A percentile compares a stretch with the other conserved stretches of the same genome.
Conservation (phyloP, 2,329 filamentous ascomycete species). For the Cadophora gregata region DNA sequence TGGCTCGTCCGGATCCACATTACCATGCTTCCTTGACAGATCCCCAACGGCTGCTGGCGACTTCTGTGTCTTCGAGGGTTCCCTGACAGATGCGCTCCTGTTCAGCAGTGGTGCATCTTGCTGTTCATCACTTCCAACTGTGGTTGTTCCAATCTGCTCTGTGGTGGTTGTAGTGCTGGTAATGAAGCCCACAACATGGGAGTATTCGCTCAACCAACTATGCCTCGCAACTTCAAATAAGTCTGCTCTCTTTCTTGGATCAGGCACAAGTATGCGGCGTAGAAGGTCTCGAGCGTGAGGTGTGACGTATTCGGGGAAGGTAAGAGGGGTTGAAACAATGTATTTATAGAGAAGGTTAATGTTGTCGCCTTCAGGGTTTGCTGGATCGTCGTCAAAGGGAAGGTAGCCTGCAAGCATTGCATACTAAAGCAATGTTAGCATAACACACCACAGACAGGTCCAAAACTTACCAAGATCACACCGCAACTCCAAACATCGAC, state of each 20-base stretch:
- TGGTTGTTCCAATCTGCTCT: constrained; percentile 82
- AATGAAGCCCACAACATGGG: constrained; percentile 95
- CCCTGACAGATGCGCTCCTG: constrained; percentile 92
- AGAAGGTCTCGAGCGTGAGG: constrained; percentile 93
- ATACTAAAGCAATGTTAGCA: constrained; percentile 67
- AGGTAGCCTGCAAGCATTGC: constrained; percentile 98
- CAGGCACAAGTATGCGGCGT: constrained; percentile 90
- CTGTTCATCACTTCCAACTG: constrained; percentile 63
- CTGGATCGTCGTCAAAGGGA: constrained; percentile 97
- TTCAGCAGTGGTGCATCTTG: constrained; percentile 67
- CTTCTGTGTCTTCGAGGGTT: constrained; percentile 75
- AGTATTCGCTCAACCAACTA: constrained; percentile 97
- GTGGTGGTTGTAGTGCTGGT: constrained; percentile 92
- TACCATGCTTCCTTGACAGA: constrained; percentile 74
- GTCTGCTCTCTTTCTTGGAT: constrained; percentile 92
- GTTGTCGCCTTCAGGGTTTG: constrained; percentile 97
- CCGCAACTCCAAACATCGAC: constrained; percentile 99
- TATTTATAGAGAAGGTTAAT: constrained; percentile 99
- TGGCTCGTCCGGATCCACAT: constrained; percentile 71
- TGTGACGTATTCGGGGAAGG: constrained; percentile 98
- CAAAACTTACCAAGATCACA: constrained; percentile 84
- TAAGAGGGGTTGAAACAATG: constrained; percentile 95
- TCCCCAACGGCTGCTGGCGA: constrained; percentile 61
- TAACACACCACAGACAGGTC: neutral
- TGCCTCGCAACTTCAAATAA: constrained; percentile 96